Percentiles rank a stretch among this genome's conserved stretches.
phyloP scores from a whole-genome alignment of 148 eudicot genomes.

The Tetragonia tetragonoides region DNA sequence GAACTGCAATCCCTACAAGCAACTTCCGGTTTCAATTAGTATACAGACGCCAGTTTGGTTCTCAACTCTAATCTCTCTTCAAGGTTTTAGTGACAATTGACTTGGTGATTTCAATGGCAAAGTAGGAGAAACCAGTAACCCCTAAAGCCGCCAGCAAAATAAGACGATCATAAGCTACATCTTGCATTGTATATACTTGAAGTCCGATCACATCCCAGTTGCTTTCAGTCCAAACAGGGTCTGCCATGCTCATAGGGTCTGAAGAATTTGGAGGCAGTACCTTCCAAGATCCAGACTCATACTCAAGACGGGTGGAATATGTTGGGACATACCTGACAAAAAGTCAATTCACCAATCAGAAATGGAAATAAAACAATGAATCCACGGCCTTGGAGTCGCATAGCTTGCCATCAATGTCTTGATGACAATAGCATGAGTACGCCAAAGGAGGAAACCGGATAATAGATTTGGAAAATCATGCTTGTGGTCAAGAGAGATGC shows the following conservation, averaged over 20 bases:
- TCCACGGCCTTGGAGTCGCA: neutral
- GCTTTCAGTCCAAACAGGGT: slow-evolving; percentile 95
- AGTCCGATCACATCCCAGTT: slow-evolving; percentile 74
- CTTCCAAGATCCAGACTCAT: slow-evolving; percentile 65
- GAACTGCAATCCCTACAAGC: neutral
- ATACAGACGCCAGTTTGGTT: neutral
- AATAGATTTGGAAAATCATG: neutral
- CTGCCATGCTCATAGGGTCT: slow-evolving; percentile 60
- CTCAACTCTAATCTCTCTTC: slow-evolving; percentile 58
- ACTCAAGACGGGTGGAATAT: slow-evolving; percentile 82
- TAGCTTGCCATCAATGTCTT: neutral
- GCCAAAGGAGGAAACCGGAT: neutral
- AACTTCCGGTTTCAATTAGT: neutral
- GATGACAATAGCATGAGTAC: neutral
- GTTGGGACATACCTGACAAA: slow-evolving; percentile 82
- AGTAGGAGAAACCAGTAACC: slow-evolving; percentile 61
- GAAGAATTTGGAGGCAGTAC: slow-evolving; percentile 64
- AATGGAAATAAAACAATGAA: neutral
- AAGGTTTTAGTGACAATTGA: slow-evolving; percentile 57
- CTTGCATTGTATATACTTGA: slow-evolving; percentile 58
- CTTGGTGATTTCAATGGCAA: slow-evolving; percentile 45
- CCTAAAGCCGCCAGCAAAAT: slow-evolving; percentile 56
- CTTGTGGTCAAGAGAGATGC: neutral
- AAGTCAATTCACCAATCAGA: neutral
- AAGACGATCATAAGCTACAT: slow-evolving; percentile 49